Conservation (phyloP, 306 rosid genomes). For the Phaseolus lunatus region DNA sequence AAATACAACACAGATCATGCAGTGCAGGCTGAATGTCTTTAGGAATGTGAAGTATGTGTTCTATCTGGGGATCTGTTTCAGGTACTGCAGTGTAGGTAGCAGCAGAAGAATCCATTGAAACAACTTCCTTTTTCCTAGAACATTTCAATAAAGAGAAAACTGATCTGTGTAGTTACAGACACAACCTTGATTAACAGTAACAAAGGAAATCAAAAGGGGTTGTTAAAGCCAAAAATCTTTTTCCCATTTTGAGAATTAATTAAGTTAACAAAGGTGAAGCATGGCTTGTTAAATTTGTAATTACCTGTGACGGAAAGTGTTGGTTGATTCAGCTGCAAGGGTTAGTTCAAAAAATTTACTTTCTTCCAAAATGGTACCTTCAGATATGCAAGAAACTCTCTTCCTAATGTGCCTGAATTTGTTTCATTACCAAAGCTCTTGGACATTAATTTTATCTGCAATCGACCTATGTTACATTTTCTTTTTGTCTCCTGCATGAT, state of each 20-base stretch:
- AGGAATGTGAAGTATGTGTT: conserved; percentile 42
- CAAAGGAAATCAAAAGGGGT: conserved; percentile 7
- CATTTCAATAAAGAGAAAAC: no score
- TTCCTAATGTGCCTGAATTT: neutral
- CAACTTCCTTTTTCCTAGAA: no score
- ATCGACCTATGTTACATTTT: neutral
- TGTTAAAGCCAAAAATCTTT: neutral
- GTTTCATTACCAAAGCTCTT: neutral
- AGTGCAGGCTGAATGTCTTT: neutral
- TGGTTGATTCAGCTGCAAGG: no score
- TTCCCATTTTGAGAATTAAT: neutral
- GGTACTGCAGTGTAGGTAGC: neutral
- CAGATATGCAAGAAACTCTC: neutral
- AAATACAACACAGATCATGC: conserved; percentile 36
- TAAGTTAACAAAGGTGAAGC: neutral
- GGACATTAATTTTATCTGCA: conserved; percentile 12
- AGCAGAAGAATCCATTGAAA: conserved; percentile 34
- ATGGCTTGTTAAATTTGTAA: no score
- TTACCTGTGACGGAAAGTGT: conserved; percentile 36
- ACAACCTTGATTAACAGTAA: neutral
- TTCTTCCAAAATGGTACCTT: neutral
- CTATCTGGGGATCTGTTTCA: conserved; percentile 12
- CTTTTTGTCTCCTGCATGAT: neutral
- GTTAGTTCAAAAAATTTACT: neutral
- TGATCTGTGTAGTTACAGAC: no score